phyloP scores from a whole-genome alignment of 2,329 filamentous ascomycete species.

The Aspergillus sclerotialis region DNA sequence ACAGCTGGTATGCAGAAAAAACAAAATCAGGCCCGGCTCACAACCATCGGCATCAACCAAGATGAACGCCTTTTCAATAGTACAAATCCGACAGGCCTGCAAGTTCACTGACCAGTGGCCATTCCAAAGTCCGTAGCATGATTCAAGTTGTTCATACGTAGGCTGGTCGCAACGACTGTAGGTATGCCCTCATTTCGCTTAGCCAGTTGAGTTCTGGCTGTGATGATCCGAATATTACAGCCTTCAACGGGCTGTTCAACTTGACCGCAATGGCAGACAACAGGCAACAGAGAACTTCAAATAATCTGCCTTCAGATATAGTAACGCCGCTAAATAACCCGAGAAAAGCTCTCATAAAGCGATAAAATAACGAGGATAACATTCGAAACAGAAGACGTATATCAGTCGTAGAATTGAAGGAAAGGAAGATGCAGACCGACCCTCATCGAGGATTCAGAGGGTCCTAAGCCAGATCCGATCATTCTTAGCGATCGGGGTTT shows the following conservation, averaged over 20 bases:
- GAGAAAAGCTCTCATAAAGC: constrained; percentile 11
- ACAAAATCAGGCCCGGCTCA: constrained; percentile 5
- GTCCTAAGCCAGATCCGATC: constrained; percentile 6
- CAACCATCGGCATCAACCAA: too few species aligned
- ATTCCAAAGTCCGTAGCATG: constrained; percentile 1
- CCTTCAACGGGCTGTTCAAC: too few species aligned
- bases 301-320: constrained; percentile 16
- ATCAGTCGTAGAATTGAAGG: constrained; percentile 10
- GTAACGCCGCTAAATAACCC: constrained; percentile 23
- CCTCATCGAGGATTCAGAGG: constrained; percentile 1
- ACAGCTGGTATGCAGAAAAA: constrained; percentile 2
- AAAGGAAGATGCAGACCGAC: constrained; percentile 5
- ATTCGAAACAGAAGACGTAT: constrained; percentile 6
- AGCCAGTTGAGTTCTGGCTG: too few species aligned
- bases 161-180: too few species aligned
- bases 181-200: too few species aligned
- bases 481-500: constrained; percentile 23
- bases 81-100: constrained; percentile 8
- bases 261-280: too few species aligned
- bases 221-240: too few species aligned
- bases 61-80: constrained; percentile 18
- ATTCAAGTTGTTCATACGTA: too few species aligned
- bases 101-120: constrained; percentile 3
- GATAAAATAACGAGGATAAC: constrained; percentile 10
- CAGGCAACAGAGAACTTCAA: constrained; percentile 1